Conservation (phyloP, 148 eudicot genomes). For the Chenopodium formosanum region DNA sequence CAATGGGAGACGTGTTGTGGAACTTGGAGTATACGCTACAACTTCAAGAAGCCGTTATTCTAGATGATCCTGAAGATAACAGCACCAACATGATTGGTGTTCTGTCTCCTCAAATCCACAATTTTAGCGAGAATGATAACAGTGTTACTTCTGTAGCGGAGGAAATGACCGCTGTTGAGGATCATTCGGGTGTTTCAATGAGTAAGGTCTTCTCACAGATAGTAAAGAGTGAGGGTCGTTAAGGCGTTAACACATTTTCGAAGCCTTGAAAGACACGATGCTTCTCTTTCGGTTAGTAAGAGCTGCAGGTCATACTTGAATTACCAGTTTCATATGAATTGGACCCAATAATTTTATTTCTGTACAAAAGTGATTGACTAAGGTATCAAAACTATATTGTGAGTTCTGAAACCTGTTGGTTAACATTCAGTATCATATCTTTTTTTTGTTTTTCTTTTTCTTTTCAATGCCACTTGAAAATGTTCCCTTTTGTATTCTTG, state of each 20-base stretch:
- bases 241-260: slow-evolving; percentile 16
- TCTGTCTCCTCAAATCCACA: slow-evolving; percentile 56
- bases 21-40: slow-evolving; percentile 86
- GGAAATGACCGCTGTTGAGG: slow-evolving; percentile 42
- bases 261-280: not conserved
- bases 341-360: not conserved
- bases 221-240: slow-evolving; percentile 57
- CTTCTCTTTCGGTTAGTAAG: not conserved
- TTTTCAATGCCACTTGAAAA: not conserved
- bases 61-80: slow-evolving; percentile 67
- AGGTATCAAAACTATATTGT: not conserved
- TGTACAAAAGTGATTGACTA: slow-evolving; percentile 6
- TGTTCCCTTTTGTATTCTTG: not conserved
- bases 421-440: not conserved
- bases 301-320: not conserved
- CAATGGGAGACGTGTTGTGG: slow-evolving; percentile 97
- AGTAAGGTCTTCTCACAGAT: slow-evolving; percentile 84
- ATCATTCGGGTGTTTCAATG: slow-evolving; percentile 73
- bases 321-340: not conserved
- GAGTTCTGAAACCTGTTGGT: slow-evolving; percentile 7
- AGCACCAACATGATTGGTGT: slow-evolving; percentile 62
- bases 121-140: slow-evolving; percentile 40
- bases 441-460: not conserved
- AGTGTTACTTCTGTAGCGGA: slow-evolving; percentile 40
- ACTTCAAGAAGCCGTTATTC: slow-evolving; percentile 65